Base-by-base conservation (phyloP, 768 basidiomycete genomes). In the Leucocoprinus sp. region DNA sequence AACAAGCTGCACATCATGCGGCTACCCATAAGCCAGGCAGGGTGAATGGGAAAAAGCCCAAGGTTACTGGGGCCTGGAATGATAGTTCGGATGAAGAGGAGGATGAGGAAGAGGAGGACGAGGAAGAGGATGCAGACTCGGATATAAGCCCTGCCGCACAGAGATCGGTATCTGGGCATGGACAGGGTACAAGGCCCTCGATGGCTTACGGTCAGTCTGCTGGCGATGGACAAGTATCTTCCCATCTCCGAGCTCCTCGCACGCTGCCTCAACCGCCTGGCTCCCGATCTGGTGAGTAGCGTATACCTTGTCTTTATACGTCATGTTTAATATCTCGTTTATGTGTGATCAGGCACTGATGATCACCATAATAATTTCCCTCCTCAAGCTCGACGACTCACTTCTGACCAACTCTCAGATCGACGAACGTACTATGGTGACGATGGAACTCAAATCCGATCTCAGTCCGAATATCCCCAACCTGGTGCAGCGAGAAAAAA, bases 1-100 rank as follows among this genome's bases (percentile, higher is more conserved):
- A 88, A 53, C 84, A 90, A 57, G 84, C 78, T 36, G 89, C 88
- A 0, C 77, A 83, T 24, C 78, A 90, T 34, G 84, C 84, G 31
- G 90, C 86, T 8, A 76, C 71, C 35, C 78, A 82, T 46, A 77
- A 76, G 55, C 93, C 84, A 36, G 93, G 84, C 42, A 70, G 81
- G 57, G 68, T 64, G n/a, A 70, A 74, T 54, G 67, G 72, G 64
- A 87, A 57, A 69, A 86, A 57, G 71, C 73, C 58, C 60, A 75
- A 35, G 22, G 74, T 57, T 67, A 80, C 52, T 63, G 83, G 56
- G 63, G 81, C 52, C 64, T 63, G 84, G 61, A 73, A 76, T 45
- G 84, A 82, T 55, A 87, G 84, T 55, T 84, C 84, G 46, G 86
- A 88, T 23, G 85, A 86, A 45, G 85, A 84, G 45, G 86, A 88